Base-by-base conservation (phyloP, 2,329 filamentous ascomycete species). In the Calonectria ilicicola region DNA sequence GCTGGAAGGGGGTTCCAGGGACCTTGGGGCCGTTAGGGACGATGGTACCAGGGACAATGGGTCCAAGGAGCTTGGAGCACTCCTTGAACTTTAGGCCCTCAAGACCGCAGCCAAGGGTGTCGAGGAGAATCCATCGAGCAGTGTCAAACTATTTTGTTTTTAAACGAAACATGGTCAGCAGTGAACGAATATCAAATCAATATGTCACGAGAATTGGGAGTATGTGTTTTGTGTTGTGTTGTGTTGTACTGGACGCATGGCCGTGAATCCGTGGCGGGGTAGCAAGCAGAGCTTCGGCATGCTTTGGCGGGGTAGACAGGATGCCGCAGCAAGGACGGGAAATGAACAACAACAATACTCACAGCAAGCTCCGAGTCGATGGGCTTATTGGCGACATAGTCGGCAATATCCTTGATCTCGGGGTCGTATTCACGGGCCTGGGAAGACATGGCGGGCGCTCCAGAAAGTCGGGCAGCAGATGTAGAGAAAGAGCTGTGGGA, bases 11-110 rank as follows among this genome's bases (percentile, higher is more conserved):
- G 38, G 97, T 98, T 77, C 97, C 97, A 47, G 94, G 95, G 53
- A 99, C 95, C 83, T 93, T 95, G 80, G 95, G 93, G 78, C 97
- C 97, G 83, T 98, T 96, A 83, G 97, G 96, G 67, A 98, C 96
- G 56, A 93, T 86, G 66, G 97, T 98, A 79, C 96, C 97, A 73
- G 94, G 92, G 64, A 99, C 96, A 78, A 96, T 90, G 65, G 97
- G 97, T 23, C 97, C 97, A 47, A 99, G 92, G 72, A 98, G 91
- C 88, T 98, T 98, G 76, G 93, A 92, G 90, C 97, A 98, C 87
- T 98, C 95, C 85, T 96, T 95, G 89, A 99, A 99, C 79, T 93
- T 93, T 82, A 99, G 91, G 78, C 95, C 97, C 88, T 98, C 96
- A 75, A 99, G 92, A 83, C 97, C 97, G 85, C 97, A 99, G 82